Percentiles rank a stretch among this genome's conserved stretches.
Evolutionary conservation across 371 early-diverging fungal species (phyloP).

Genomic region (Mortierella polycephala): DNA sequence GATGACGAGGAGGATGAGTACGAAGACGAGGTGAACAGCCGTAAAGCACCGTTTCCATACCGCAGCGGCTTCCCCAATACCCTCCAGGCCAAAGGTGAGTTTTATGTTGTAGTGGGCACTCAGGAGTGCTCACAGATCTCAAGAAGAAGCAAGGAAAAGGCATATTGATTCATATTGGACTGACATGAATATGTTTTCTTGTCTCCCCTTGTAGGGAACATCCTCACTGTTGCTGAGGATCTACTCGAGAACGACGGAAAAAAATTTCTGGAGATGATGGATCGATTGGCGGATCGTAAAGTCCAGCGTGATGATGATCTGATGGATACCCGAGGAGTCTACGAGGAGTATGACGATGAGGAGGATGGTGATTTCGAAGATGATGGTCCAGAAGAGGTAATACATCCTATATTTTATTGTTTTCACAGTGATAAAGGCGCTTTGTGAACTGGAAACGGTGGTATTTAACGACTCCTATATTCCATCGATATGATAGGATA

Average conservation of each 20-base stretch:
- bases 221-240: conserved; percentile 91
- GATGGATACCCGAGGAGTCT: conserved; percentile 55
- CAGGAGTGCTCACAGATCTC: background rate
- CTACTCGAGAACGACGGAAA: conserved; percentile 91
- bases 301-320: conserved; percentile 79
- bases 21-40: conserved; percentile 43
- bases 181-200: no score
- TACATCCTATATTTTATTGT: conserved; percentile 3
- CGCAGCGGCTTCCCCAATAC: conserved; percentile 52
- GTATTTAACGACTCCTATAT: background rate
- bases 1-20: conserved; percentile 52
- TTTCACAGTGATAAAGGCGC: background rate
- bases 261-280: conserved; percentile 95
- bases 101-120: no score
- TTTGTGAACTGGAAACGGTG: background rate
- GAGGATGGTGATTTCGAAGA: conserved; percentile 71
- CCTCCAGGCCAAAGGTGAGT: conserved; percentile 51
- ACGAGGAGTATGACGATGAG: conserved; percentile 70
- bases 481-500: conserved; percentile 59
- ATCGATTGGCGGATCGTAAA: conserved; percentile 89
- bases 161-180: no score
- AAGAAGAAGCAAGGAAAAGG: no score
- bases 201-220: conserved; percentile 64
- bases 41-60: conserved; percentile 42
- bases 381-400: conserved; percentile 68